Percentiles rank a stretch among this genome's conserved stretches.
These are phyloP conservation scores for Macrolepiota dolichaula DNA, from an alignment of 768 basidiomycete genomes.

Conservation along the genomic window DNA sequence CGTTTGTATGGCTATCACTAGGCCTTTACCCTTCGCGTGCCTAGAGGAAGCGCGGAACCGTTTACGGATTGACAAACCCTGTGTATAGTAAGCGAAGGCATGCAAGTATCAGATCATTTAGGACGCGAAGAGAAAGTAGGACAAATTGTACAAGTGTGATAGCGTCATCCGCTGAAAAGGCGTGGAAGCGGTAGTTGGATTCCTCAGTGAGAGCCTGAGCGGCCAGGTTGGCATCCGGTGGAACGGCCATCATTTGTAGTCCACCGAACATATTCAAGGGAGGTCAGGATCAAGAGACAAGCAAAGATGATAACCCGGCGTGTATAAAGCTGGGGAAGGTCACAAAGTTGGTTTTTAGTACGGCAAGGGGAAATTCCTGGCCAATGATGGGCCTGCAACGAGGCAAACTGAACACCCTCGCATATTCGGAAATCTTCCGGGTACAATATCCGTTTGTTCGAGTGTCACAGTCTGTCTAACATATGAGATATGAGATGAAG, in stretches of 20 bases:
- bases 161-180: conserved; percentile 76
- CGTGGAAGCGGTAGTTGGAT: conserved; percentile 61
- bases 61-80: conserved; percentile 76
- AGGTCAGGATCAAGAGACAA: not conserved
- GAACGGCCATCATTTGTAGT: conserved; percentile 52
- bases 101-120: not conserved
- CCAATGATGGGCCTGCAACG: conserved; percentile 1
- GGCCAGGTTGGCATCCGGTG: conserved; percentile 71
- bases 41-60: conserved; percentile 73
- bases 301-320: not conserved
- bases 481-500: not conserved
- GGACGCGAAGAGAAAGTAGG: not conserved
- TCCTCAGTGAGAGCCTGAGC: conserved; percentile 71
- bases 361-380: not conserved
- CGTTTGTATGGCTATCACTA: conserved; percentile 77
- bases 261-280: conserved; percentile 53
- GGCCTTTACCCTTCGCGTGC: conserved; percentile 74
- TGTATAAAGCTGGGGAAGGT: not conserved
- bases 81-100: not conserved
- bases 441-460: not conserved
- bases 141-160: conserved; percentile 57
- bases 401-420: not conserved
- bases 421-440: not conserved
- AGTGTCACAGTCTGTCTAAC: too few species aligned
- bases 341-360: not conserved